A percentile compares a stretch with the other conserved stretches of the same genome.
Conservation (phyloP, 176 grass and related monocot genomes). For the Musa schizocarpa region DNA sequence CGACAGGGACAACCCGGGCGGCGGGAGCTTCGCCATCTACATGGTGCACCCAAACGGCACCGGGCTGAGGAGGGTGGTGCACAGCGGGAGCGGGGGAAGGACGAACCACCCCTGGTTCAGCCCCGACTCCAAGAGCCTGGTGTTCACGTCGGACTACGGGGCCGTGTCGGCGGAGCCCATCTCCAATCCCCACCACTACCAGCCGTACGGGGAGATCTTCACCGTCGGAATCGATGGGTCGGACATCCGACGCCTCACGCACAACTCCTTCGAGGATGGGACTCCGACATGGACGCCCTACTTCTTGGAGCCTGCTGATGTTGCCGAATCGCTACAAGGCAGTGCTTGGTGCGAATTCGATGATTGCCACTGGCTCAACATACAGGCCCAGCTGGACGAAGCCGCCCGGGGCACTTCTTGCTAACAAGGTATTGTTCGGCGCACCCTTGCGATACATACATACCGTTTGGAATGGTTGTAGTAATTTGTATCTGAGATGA, state of each 20-base stretch:
- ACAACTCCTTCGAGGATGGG: slow-evolving; percentile 91
- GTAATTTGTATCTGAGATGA: too few species aligned
- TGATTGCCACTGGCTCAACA: slow-evolving; percentile 79
- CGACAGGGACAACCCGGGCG: slow-evolving; percentile 54
- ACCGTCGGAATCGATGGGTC: slow-evolving; percentile 63
- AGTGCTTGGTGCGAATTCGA: slow-evolving; percentile 39
- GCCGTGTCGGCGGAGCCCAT: slow-evolving; percentile 81
- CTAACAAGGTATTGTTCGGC: not conserved
- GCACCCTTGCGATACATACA: not conserved
- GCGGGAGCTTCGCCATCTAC: slow-evolving; percentile 70
- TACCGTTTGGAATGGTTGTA: not conserved
- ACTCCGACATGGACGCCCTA: slow-evolving; percentile 62
- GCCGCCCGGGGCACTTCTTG: not conserved
- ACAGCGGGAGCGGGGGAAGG: slow-evolving; percentile 55
- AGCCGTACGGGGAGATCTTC: slow-evolving; percentile 88
- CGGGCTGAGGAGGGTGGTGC: slow-evolving; percentile 52
- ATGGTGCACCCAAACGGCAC: slow-evolving; percentile 80
- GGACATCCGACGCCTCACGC: slow-evolving; percentile 45
- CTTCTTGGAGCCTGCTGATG: slow-evolving; percentile 41
- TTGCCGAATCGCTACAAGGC: slow-evolving; percentile 47
- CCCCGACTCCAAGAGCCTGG: slow-evolving; percentile 66
- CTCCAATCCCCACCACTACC: slow-evolving; percentile 78
- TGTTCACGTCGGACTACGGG: slow-evolving; percentile 78
- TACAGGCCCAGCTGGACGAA: slow-evolving; percentile 1
- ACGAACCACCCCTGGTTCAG: slow-evolving; percentile 80